phyloP scores from a whole-genome alignment of 768 basidiomycete genomes.

The Russula vinacea region DNA sequence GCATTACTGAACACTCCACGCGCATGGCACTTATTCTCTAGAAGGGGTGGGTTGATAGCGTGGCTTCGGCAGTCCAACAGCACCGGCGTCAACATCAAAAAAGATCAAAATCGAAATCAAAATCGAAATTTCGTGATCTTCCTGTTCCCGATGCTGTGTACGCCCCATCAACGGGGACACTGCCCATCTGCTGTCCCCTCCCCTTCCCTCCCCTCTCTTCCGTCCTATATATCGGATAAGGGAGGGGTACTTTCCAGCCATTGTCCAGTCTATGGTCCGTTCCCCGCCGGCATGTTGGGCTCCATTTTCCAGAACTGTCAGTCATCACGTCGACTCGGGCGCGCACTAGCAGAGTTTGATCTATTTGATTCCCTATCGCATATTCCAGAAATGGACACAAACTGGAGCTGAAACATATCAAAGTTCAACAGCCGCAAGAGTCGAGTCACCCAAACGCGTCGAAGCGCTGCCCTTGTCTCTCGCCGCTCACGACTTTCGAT shows the following conservation, averaged over 20 bases:
- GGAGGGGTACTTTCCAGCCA: not conserved
- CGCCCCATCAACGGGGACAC: not conserved
- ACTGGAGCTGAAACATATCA: slow-evolving; percentile 2
- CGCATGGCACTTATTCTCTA: not conserved
- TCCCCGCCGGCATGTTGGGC: slow-evolving; percentile 11
- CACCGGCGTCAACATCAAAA: not conserved
- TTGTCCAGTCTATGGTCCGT: not conserved
- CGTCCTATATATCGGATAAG: not conserved
- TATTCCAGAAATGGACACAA: not conserved
- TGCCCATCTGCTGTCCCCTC: not conserved
- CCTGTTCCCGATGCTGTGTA: slow-evolving; percentile 10
- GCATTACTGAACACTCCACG: not conserved
- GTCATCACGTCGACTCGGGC: not conserved
- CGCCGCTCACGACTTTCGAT: not conserved
- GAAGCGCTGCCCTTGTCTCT: not conserved
- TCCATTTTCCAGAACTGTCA: not conserved
- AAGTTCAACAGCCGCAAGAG: slow-evolving; percentile 1
- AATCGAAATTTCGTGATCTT: slow-evolving; percentile 8
- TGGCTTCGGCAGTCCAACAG: not conserved
- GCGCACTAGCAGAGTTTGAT: not conserved
- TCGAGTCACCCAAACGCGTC: slow-evolving; percentile 4
- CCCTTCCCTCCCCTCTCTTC: not conserved
- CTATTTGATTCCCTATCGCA: not conserved
- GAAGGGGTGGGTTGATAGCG: not conserved
- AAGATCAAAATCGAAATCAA: not conserved